A percentile compares a stretch with the other conserved stretches of the same genome.
Evolutionary conservation across 1,139 yeast genomes (phyloP).

Genomic region (Candida glucosophila): DNA sequence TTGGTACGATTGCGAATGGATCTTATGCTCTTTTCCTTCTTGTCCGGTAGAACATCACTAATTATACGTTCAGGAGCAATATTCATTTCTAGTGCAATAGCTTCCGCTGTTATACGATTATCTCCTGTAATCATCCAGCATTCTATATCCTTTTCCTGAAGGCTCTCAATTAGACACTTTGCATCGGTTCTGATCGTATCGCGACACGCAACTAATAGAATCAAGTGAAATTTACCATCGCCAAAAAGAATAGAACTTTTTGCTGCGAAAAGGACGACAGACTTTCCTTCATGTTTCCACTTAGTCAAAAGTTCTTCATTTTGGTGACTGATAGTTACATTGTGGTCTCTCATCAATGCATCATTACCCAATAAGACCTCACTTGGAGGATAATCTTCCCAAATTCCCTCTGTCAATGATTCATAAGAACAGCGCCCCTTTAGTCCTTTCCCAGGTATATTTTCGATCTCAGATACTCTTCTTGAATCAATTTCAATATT

Average conservation of each 20-base stretch:
- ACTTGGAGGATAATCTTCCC: conserved; percentile 16
- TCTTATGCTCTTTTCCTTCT: conserved; percentile 53
- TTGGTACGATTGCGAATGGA: conserved; percentile 36
- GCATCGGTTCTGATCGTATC: conserved; percentile 64
- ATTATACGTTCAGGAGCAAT: conserved; percentile 46
- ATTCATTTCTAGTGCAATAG: conserved; percentile 59
- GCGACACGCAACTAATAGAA: conserved; percentile 47
- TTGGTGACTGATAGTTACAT: conserved; percentile 15
- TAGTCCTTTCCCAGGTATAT: conserved; percentile 53
- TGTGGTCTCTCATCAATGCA: conserved; percentile 38
- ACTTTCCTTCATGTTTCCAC: conserved; percentile 61
- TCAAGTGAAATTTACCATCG: conserved; percentile 26
- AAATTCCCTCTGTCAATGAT: conserved; percentile 8
- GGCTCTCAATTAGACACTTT: conserved; percentile 35
- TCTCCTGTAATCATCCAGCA: conserved; percentile 76
- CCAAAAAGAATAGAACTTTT: conserved; percentile 17
- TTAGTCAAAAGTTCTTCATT: conserved; percentile 22
- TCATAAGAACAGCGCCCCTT: conserved; percentile 29
- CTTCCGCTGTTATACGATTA: conserved; percentile 55
- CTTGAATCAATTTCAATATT: conserved; percentile 28
- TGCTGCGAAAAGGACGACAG: conserved; percentile 51
- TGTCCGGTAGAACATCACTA: conserved; percentile 68
- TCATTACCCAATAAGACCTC: conserved; percentile 63
- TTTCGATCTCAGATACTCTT: conserved; percentile 41
- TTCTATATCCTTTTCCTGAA: conserved; percentile 39